Evolutionary conservation across 2,329 filamentous ascomycete genomes (phyloP).

Genomic region (Botrytis byssoidea): DNA sequence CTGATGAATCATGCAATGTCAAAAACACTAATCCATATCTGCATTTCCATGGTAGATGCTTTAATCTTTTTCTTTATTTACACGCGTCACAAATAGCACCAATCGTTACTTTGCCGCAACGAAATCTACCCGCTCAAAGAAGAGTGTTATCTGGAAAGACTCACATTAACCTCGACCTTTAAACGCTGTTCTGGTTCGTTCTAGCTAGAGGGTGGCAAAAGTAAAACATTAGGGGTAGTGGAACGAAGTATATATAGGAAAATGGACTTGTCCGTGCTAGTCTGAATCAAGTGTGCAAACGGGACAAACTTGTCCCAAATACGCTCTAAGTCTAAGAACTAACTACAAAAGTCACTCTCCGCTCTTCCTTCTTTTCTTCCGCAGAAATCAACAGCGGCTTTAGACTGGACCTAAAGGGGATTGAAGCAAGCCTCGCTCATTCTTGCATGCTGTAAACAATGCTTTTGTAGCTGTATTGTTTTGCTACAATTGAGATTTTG

Average conservation of each 20-base stretch:
- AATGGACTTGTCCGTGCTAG: not conserved
- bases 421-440: not conserved
- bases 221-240: not conserved
- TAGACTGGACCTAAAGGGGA: accelerated
- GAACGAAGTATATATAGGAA: not conserved
- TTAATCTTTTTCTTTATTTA: accelerated
- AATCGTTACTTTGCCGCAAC: not conserved
- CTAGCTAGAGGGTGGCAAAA: not conserved
- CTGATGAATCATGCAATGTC: not conserved
- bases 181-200: too few relatives aligned
- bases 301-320: not conserved
- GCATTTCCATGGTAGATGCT: not conserved
- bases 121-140: not conserved
- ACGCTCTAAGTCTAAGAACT: not conserved
- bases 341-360: not conserved
- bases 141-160: not conserved
- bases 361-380: too few relatives aligned
- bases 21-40: not conserved
- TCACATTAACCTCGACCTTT: not conserved
- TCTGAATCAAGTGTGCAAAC: not conserved
- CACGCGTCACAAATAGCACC: not conserved
- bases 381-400: too few relatives aligned
- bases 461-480: not conserved
- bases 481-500: not conserved
- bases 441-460: not conserved